Evolutionary conservation across 352 stramenopile genomes (phyloP).

Genomic region (Globisporangium barbulae): DNA sequence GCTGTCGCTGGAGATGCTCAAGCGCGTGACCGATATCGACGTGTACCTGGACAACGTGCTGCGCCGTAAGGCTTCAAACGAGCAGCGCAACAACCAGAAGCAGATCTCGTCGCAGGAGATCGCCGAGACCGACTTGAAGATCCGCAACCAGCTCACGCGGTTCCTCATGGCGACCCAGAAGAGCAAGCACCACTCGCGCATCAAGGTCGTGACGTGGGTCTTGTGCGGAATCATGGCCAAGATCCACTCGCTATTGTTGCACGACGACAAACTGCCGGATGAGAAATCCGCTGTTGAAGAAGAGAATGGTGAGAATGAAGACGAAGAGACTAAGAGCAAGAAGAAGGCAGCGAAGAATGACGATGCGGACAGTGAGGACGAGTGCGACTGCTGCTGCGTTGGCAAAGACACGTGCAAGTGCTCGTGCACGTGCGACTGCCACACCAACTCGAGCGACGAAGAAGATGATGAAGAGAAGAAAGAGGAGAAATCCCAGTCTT

Average conservation of each 20-base stretch:
- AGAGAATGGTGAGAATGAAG: constrained; percentile 33
- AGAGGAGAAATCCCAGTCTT: constrained; percentile 1
- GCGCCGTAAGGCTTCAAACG: constrained; percentile 42
- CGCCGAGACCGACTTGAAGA: constrained; percentile 68
- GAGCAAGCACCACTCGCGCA: constrained; percentile 73
- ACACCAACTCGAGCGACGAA: constrained; percentile 57
- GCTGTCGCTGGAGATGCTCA: constrained; percentile 77
- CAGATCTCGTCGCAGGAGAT: constrained; percentile 71
- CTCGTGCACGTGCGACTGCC: constrained; percentile 62
- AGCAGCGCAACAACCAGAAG: constrained; percentile 26
- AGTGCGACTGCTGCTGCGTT: constrained; percentile 77
- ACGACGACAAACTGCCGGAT: constrained; percentile 62
- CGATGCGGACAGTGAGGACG: constrained; percentile 60
- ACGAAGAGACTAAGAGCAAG: constrained; percentile 38
- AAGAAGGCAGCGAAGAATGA: constrained; percentile 16
- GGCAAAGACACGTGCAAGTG: constrained; percentile 55
- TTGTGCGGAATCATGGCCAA: constrained; percentile 85
- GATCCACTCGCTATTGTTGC: constrained; percentile 68
- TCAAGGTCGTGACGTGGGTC: constrained; percentile 86
- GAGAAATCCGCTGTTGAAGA: constrained; percentile 19
- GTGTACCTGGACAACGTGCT: constrained; percentile 84
- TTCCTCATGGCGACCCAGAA: constrained; percentile 71
- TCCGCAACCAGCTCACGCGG: constrained; percentile 74
- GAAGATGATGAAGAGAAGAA: constrained; percentile 24
- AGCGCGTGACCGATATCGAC: constrained; percentile 76